phyloP scores from a whole-genome alignment of 1,139 yeast genomes.

The Pneumocystis canis region DNA sequence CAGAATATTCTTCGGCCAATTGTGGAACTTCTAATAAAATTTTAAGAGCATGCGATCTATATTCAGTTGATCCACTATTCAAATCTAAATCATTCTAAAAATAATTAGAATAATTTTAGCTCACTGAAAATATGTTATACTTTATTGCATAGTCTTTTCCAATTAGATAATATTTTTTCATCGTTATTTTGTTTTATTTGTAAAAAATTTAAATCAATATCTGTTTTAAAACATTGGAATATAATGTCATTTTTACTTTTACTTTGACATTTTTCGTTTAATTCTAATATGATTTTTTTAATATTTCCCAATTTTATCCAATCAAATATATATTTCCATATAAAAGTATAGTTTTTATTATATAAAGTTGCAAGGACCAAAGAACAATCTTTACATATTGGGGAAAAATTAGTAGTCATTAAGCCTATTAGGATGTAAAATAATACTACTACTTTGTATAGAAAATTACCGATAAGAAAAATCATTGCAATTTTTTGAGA shows the following conservation, averaged over 20 bases:
- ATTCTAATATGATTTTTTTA: background rate
- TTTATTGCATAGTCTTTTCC: background rate
- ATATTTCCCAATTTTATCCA: background rate
- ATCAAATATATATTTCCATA: background rate
- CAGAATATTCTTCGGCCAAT: conserved; percentile 50
- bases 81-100: conserved; percentile 1
- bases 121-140: background rate
- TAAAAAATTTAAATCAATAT: background rate
- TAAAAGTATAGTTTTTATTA: conserved; percentile 28
- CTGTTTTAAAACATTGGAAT: conserved; percentile 13
- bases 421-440: conserved; percentile 41
- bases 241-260: conserved; percentile 3
- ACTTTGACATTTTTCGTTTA: background rate
- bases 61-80: conserved; percentile 5
- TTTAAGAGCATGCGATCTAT: conserved; percentile 34
- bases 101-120: background rate
- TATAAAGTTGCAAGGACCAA: conserved; percentile 42
- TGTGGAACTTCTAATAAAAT: conserved; percentile 42
- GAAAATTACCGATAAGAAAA: conserved; percentile 18
- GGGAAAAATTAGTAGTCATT: conserved; percentile 62
- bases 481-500: conserved; percentile 37
- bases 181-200: background rate
- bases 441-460: background rate
- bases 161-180: background rate
- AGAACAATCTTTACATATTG: conserved; percentile 47